Conservation (phyloP, 2,329 filamentous ascomycete species). For the Aspergillus pseudotamarii region DNA sequence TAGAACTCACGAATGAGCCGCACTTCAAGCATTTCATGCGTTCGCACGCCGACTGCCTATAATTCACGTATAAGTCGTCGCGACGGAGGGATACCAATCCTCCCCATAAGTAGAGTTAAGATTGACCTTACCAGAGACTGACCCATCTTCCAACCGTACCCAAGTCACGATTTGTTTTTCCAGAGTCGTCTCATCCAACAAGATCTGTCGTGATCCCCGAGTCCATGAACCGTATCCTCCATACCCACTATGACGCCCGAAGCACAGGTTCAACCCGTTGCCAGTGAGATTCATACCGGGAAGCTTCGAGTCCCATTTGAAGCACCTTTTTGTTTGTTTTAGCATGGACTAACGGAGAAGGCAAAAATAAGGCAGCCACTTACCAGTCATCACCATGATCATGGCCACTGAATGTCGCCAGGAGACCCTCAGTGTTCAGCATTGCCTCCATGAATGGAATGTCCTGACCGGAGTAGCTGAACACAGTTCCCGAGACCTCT, state of each 20-base stretch:
- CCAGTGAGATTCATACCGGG: slow-evolving; percentile 39
- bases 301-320: slow-evolving; percentile 40
- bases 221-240: slow-evolving; percentile 69
- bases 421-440: slow-evolving; percentile 56
- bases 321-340: slow-evolving; percentile 32
- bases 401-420: slow-evolving; percentile 66
- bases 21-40: too few relatives aligned
- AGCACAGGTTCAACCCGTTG: slow-evolving; percentile 55
- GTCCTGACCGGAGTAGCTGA: slow-evolving; percentile 49
- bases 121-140: slow-evolving; percentile 53
- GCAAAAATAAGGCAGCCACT: slow-evolving; percentile 18
- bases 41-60: too few relatives aligned
- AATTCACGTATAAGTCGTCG: too few relatives aligned
- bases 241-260: slow-evolving; percentile 69
- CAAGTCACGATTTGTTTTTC: slow-evolving; percentile 55
- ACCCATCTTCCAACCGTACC: slow-evolving; percentile 62
- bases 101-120: slow-evolving; percentile 54
- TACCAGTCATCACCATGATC: slow-evolving; percentile 68
- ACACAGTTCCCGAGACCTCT: slow-evolving; percentile 26
- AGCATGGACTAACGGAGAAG: neutral
- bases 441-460: slow-evolving; percentile 66
- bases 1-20: too few relatives aligned
- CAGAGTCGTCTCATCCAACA: slow-evolving; percentile 50
- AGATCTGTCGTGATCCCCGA: slow-evolving; percentile 61
- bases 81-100: neutral